Conservation (phyloP, 768 basidiomycete species). For the Pleurotus ostreatus region DNA sequence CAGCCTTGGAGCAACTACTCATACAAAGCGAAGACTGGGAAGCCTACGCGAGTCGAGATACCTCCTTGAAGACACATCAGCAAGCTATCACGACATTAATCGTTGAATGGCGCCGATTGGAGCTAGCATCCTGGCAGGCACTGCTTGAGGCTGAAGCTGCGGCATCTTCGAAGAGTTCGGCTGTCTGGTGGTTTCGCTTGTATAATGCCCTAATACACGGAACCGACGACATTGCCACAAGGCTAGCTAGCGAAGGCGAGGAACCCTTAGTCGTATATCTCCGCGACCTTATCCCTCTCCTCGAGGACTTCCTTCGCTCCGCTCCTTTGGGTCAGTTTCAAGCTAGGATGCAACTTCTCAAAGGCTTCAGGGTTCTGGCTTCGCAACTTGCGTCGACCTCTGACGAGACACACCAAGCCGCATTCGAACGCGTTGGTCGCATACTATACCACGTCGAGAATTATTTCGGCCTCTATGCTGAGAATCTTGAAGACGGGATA, state of each 20-base stretch:
- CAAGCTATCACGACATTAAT: constrained; percentile 66
- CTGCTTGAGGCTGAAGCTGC: constrained; percentile 70
- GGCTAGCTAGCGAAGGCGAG: constrained; percentile 25
- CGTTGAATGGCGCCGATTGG: constrained; percentile 86
- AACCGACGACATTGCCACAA: constrained; percentile 41
- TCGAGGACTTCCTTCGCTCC: constrained; percentile 73
- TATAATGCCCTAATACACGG: constrained; percentile 78
- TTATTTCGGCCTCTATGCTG: constrained; percentile 62
- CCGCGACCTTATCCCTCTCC: constrained; percentile 62
- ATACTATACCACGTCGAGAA: constrained; percentile 58
- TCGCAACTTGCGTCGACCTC: constrained; percentile 29
- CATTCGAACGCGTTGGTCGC: constrained; percentile 46
- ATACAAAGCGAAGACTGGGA: constrained; percentile 95
- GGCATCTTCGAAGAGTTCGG: constrained; percentile 43
- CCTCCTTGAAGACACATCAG: constrained; percentile 68
- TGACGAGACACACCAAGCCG: constrained; percentile 19
- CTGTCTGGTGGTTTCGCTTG: constrained; percentile 87
- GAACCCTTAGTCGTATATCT: constrained; percentile 49
- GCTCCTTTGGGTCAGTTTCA: constrained; percentile 85
- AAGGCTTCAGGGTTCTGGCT: constrained; percentile 59
- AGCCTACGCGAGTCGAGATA: constrained; percentile 88
- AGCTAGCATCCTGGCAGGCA: constrained; percentile 82
- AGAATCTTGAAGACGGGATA: constrained; percentile 44
- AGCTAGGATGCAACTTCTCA: constrained; percentile 61
- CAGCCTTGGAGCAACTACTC: constrained; percentile 81